Evolutionary conservation across 345 rosid species (phyloP).

Genomic region (Pistacia atlantica): DNA sequence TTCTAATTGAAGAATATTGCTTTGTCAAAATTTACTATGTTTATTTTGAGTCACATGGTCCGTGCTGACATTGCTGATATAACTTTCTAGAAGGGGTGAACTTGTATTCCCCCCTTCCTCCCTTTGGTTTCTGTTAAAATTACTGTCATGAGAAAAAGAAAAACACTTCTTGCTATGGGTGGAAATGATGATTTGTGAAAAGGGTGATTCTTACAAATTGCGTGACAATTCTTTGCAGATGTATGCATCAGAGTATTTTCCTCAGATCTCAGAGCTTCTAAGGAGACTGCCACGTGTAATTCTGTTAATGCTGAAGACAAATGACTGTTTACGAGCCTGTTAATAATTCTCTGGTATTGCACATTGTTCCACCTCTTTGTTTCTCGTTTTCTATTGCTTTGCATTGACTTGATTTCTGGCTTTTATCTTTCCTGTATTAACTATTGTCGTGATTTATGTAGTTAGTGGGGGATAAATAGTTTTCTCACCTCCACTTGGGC

Average conservation of each 20-base stretch:
- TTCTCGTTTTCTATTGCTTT: neutral
- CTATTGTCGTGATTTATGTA: neutral
- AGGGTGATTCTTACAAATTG: neutral
- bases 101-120: neutral
- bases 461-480: neutral
- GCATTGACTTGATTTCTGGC: neutral
- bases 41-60: neutral
- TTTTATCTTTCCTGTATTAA: neutral
- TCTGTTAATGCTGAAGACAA: conserved; percentile 88
- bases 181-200: conserved; percentile 2
- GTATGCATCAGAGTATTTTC: conserved; percentile 93
- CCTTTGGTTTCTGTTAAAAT: neutral
- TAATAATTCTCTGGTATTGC: conserved; percentile 68
- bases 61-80: neutral
- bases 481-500: neutral
- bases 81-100: neutral
- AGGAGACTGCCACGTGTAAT: conserved; percentile 90
- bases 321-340: conserved; percentile 95
- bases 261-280: conserved; percentile 89
- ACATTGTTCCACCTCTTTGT: neutral
- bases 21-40: neutral
- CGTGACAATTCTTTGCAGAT: conserved; percentile 42
- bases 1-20: conserved; percentile 1
- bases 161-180: neutral
- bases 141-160: neutral